Percentiles rank a stretch among this genome's conserved stretches.
Conservation (phyloP, 2,329 filamentous ascomycete species). For the Aspergillus japonicus region DNA sequence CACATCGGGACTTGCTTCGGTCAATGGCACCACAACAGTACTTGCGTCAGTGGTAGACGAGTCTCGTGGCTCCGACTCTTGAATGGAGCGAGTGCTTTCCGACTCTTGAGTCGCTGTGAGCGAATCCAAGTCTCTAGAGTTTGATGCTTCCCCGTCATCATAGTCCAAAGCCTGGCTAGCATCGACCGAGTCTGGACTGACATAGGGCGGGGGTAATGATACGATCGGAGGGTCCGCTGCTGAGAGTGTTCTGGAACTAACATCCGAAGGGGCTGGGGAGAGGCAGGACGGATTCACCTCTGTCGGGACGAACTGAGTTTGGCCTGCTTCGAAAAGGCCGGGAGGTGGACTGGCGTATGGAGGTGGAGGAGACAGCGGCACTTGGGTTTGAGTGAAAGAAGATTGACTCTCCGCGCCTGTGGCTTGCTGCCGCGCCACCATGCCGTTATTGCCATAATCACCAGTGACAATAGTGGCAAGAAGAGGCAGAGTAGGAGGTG, state of each 20-base stretch:
- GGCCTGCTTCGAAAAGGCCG: not conserved
- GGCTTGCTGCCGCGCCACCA: not conserved
- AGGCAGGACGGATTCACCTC: not conserved
- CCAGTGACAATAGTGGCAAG: too few relatives aligned
- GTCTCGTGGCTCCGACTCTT: not conserved
- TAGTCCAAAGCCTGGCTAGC: too few relatives aligned
- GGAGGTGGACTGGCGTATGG: not conserved
- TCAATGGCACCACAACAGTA: too few relatives aligned
- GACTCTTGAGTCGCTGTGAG: too few relatives aligned
- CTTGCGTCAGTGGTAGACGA: not conserved
- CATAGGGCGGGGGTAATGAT: not conserved
- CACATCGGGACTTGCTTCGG: too few relatives aligned
- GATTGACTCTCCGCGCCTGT: not conserved
- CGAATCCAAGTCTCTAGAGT: too few relatives aligned
- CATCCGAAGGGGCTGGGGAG: not conserved
- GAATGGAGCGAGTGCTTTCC: too few relatives aligned
- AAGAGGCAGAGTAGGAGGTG: too few relatives aligned
- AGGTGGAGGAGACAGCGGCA: not conserved
- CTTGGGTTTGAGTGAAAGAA: not conserved
- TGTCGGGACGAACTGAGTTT: not conserved
- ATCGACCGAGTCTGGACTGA: too few relatives aligned
- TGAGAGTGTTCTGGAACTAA: not conserved
- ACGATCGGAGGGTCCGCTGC: not conserved
- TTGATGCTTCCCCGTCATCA: too few relatives aligned
- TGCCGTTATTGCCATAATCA: not conserved